Evolutionary conservation across 2,329 filamentous ascomycete genomes (phyloP).

Genomic region (Hymenoscyphus fructigenus): DNA sequence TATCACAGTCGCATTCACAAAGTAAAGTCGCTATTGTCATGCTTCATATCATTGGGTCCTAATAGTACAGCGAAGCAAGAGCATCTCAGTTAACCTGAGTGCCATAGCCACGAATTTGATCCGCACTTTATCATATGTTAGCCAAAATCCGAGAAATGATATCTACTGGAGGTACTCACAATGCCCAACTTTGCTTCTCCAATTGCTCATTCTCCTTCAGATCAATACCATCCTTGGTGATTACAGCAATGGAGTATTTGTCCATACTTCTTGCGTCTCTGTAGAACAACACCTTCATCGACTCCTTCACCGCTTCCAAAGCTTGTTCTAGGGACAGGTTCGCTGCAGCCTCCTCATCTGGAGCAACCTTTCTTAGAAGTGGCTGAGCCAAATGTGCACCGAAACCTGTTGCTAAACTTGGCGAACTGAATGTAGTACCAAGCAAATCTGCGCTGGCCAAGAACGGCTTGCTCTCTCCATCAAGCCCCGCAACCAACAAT

Average conservation of each 20-base stretch:
- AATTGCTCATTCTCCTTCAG: conserved; percentile 82
- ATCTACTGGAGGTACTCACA: conserved; percentile 42
- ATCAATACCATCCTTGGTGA: conserved; percentile 87
- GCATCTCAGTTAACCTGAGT: conserved; percentile 62
- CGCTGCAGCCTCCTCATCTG: conserved; percentile 76
- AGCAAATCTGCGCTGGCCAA: conserved; percentile 88
- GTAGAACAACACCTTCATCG: conserved; percentile 98
- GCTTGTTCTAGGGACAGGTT: conserved; percentile 76
- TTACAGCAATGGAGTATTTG: conserved; percentile 84
- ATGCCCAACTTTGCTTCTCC: conserved; percentile 96
- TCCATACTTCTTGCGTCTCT: conserved; percentile 91
- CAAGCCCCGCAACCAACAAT: conserved; percentile 84
- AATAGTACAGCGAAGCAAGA: conserved; percentile 31
- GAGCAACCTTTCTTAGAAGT: conserved; percentile 79
- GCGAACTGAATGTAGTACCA: conserved; percentile 85
- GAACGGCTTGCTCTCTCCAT: conserved; percentile 79
- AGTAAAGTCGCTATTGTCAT: conserved; percentile 17
- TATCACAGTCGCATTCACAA: not conserved
- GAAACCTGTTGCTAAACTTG: conserved; percentile 89
- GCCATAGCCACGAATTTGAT: conserved; percentile 91
- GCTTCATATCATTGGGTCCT: conserved; percentile 29
- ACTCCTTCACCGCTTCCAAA: conserved; percentile 79
- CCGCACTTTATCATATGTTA: conserved; percentile 53
- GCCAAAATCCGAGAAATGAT: conserved; percentile 9
- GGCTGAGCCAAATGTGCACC: conserved; percentile 91